These are phyloP conservation scores for Lepidium sativum DNA, from an alignment of 345 rosid genomes.

Conservation along the genomic window DNA sequence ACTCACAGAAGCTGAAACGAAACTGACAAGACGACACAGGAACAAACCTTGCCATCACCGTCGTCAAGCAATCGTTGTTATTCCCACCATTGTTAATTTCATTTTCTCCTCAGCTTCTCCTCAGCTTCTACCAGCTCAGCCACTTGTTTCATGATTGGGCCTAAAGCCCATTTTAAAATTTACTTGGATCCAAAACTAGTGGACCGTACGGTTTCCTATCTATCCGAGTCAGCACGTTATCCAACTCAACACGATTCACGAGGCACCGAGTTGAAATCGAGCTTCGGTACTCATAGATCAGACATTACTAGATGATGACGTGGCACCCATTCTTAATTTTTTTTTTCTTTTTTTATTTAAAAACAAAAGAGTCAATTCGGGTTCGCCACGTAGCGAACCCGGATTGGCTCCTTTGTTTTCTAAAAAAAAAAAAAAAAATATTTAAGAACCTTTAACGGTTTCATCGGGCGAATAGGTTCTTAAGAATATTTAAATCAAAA, in stretches of 20 bases:
- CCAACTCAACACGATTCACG: constrained; percentile 18
- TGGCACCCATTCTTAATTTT: too few relatives aligned
- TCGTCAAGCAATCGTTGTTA: constrained; percentile 2
- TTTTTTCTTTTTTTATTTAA: too few relatives aligned
- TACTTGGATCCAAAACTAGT: background rate
- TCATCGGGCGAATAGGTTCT: too few relatives aligned
- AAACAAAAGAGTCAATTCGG: too few relatives aligned
- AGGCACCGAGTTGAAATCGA: constrained; percentile 26
- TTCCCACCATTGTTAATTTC: constrained; percentile 3
- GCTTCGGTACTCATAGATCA: too few relatives aligned
- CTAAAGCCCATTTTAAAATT: background rate
- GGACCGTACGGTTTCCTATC: background rate
- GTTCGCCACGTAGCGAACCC: too few relatives aligned
- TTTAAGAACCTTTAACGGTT: too few relatives aligned
- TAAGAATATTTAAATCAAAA: too few relatives aligned
- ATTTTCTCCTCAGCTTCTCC: too few relatives aligned
- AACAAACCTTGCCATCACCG: constrained; percentile 44
- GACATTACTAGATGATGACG: constrained; percentile 11
- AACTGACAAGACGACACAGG: constrained; percentile 34
- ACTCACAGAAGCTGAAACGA: constrained; percentile 15
- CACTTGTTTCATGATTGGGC: constrained; percentile 7
- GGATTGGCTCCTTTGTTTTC: too few relatives aligned
- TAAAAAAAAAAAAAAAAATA: too few relatives aligned
- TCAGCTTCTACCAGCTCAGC: background rate
- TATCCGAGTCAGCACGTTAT: constrained; percentile 30